Evolutionary conservation across 768 basidiomycete species (phyloP).

Genomic region (Rhodotorula paludigena): DNA sequence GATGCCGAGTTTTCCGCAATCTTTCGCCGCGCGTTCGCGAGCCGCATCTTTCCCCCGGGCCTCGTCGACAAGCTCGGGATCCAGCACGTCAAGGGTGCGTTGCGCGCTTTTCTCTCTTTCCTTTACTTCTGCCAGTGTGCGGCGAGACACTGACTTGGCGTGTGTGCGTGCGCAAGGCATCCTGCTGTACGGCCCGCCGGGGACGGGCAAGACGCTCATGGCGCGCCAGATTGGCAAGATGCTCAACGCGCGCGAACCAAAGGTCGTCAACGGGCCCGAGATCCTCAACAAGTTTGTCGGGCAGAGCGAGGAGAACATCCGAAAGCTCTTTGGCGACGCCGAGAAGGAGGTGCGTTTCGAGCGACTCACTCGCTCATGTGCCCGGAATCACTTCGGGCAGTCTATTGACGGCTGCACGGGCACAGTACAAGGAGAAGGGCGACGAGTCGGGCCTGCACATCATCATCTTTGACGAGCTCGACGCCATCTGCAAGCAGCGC

Average conservation of each 20-base stretch:
- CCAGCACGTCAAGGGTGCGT: slow-evolving; percentile 88
- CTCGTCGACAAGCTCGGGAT: slow-evolving; percentile 97
- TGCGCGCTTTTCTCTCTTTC: slow-evolving; percentile 5
- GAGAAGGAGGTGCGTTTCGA: slow-evolving; percentile 74
- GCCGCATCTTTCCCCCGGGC: slow-evolving; percentile 94
- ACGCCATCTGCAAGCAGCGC: slow-evolving; percentile 98
- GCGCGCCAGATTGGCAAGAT: slow-evolving; percentile 99
- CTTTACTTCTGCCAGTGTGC: too few species aligned
- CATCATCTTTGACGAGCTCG: slow-evolving; percentile 98
- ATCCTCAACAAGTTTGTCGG: slow-evolving; percentile 96
- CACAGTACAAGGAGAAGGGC: slow-evolving; percentile 89
- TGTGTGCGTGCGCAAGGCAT: slow-evolving; percentile 74
- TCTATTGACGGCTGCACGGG: too few species aligned
- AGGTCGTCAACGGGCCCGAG: slow-evolving; percentile 97
- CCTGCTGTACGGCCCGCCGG: slow-evolving; percentile 89
- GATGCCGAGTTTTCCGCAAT: slow-evolving; percentile 92
- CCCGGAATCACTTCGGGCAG: too few species aligned
- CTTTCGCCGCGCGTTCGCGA: slow-evolving; percentile 96
- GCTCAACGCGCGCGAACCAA: slow-evolving; percentile 95
- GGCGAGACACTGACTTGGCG: too few species aligned
- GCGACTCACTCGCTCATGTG: not conserved
- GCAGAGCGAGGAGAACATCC: slow-evolving; percentile 92
- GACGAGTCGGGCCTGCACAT: slow-evolving; percentile 97
- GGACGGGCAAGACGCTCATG: slow-evolving; percentile 96
- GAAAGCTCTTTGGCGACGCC: slow-evolving; percentile 95